Evolutionary conservation across 1,284 basidiomycete species (phyloP).

Genomic region (Microbotryum silenes-acaulis): DNA sequence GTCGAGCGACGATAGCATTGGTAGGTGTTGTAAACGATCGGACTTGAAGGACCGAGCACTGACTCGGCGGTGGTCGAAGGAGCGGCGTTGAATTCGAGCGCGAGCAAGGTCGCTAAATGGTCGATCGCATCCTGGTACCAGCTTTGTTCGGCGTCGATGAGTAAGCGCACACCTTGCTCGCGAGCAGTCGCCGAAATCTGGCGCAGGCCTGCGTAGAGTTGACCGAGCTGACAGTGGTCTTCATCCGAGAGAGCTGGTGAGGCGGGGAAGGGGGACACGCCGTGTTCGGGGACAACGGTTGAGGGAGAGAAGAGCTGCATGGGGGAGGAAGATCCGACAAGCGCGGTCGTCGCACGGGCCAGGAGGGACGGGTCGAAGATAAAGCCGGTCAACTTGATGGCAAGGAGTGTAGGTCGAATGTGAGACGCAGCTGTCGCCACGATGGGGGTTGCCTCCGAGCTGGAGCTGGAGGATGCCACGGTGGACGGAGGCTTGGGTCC

Average conservation of each 20-base stretch:
- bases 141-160: constrained; percentile 37
- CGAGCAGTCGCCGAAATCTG: constrained; percentile 23
- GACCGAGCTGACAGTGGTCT: constrained; percentile 27
- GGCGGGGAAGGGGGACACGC: constrained; percentile 13
- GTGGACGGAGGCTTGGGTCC: constrained; percentile 2
- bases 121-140: constrained; percentile 36
- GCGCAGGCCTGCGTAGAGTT: constrained; percentile 27
- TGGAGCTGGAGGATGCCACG: background rate
- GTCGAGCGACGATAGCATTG: constrained; percentile 31
- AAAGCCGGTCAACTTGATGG: constrained; percentile 36
- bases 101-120: constrained; percentile 29
- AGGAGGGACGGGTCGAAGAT: constrained; percentile 32
- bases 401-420: constrained; percentile 31
- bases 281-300: constrained; percentile 1
- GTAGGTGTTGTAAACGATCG: constrained; percentile 37
- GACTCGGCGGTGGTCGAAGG: background rate
- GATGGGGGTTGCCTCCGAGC: background rate
- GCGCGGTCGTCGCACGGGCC: constrained; percentile 30
- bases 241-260: constrained; percentile 26
- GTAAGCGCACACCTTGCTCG: constrained; percentile 30
- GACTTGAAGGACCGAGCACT: constrained; percentile 7
- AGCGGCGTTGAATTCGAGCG: constrained; percentile 32
- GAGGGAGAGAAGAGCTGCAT: constrained; percentile 11
- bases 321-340: constrained; percentile 7
- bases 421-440: background rate